Conservation (phyloP, 108 stramenopile genomes). For the Skeletonema potamos region DNA sequence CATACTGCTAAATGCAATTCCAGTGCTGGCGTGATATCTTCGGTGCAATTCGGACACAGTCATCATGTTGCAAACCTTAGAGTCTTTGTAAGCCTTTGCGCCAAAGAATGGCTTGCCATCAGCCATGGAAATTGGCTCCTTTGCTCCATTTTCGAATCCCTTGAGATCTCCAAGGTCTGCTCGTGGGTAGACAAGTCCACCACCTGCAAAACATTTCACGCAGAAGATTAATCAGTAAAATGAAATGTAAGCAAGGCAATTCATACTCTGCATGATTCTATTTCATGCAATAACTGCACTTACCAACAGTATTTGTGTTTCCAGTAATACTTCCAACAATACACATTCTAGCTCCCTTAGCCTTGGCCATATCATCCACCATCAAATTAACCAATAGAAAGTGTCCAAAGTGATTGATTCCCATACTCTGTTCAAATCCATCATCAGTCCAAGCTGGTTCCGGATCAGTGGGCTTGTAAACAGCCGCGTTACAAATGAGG, state of each 20-base stretch:
- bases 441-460: slow-evolving; percentile 92
- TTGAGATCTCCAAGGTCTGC: slow-evolving; percentile 91
- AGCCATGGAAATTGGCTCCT: slow-evolving; percentile 85
- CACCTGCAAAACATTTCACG: slow-evolving; percentile 27
- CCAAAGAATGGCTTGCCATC: slow-evolving; percentile 93
- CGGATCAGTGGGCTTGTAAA: slow-evolving; percentile 91
- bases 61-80: slow-evolving; percentile 91
- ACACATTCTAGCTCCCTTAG: slow-evolving; percentile 86
- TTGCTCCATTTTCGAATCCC: slow-evolving; percentile 79
- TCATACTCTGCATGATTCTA: neutral
- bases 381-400: slow-evolving; percentile 90
- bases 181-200: slow-evolving; percentile 89
- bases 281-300: slow-evolving; percentile 14
- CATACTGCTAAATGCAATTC: slow-evolving; percentile 93
- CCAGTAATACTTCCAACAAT: slow-evolving; percentile 96
- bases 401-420: slow-evolving; percentile 96
- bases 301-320: slow-evolving; percentile 92
- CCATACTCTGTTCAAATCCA: slow-evolving; percentile 97
- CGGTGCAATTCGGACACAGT: slow-evolving; percentile 91
- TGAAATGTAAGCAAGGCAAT: neutral
- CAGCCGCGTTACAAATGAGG: slow-evolving; percentile 97
- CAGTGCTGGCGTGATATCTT: slow-evolving; percentile 91
- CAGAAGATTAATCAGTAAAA: neutral
- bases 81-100: slow-evolving; percentile 98
- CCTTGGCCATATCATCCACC: slow-evolving; percentile 91